These are phyloP conservation scores for Lentinula lateritia DNA, from an alignment of 768 basidiomycete genomes.

Conservation along the genomic window DNA sequence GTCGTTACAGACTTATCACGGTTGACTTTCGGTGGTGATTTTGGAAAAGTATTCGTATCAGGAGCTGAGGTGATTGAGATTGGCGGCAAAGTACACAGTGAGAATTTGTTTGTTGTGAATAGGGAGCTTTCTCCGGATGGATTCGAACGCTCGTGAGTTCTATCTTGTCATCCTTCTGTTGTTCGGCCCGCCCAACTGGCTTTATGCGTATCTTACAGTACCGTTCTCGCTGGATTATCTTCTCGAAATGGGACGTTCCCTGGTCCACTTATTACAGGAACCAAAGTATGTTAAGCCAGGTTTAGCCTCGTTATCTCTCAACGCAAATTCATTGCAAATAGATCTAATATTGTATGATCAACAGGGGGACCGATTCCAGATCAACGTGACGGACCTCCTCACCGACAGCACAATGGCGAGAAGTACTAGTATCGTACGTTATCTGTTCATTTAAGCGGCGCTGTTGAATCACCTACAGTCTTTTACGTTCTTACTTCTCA, in stretches of 20 bases:
- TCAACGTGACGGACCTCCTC: conserved; percentile 12
- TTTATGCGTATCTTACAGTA: no score
- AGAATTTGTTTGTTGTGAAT: conserved; percentile 17
- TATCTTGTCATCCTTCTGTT: not conserved
- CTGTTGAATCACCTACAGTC: no score
- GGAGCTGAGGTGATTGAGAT: not conserved
- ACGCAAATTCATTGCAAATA: not conserved
- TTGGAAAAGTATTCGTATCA: not conserved
- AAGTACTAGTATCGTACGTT: conserved; percentile 10
- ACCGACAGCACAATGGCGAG: conserved; percentile 18
- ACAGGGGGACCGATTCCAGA: conserved; percentile 10
- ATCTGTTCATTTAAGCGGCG: not conserved
- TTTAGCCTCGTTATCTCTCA: not conserved
- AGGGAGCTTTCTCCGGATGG: conserved; percentile 16
- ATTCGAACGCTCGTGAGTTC: conserved; percentile 14
- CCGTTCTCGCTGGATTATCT: not conserved
- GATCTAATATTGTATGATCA: not conserved
- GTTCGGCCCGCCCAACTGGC: not conserved
- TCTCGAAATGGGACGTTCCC: conserved; percentile 3
- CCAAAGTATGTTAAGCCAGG: not conserved
- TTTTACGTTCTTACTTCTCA: not conserved
- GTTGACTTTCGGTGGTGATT: not conserved
- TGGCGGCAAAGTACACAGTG: conserved; percentile 3
- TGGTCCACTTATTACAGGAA: conserved; percentile 10
- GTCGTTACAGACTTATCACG: not conserved